A percentile compares a stretch with the other conserved stretches of the same genome.
phyloP scores from a whole-genome alignment of 2,329 filamentous ascomycete genomes.

The Calonectria multiphialidica region DNA sequence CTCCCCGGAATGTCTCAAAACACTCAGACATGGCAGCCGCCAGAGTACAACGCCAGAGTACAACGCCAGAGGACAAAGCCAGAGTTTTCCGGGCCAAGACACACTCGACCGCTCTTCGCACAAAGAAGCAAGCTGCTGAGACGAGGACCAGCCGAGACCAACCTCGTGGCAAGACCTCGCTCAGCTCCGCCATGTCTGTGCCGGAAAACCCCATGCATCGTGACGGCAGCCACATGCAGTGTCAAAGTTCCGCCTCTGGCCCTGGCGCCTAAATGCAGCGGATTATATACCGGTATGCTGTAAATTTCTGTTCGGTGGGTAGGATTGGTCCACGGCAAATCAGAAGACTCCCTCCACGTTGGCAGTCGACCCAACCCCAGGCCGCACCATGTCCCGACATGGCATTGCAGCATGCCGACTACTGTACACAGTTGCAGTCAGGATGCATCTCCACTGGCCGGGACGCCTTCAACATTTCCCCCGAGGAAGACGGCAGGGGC shows the following conservation, averaged over 20 bases:
- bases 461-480: constrained; percentile 9
- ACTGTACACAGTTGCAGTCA: not conserved
- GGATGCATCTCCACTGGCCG: constrained; percentile 1
- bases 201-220: constrained; percentile 28
- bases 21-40: not conserved
- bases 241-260: constrained; percentile 28
- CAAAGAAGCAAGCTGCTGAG: not conserved
- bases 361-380: not conserved
- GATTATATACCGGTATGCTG: not conserved
- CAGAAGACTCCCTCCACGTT: constrained; percentile 4
- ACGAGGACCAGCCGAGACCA: not conserved
- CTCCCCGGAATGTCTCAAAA: not conserved
- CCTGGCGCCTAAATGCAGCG: constrained; percentile 3
- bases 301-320: constrained; percentile 8
- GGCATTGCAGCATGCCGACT: constrained; percentile 18
- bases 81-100: not conserved
- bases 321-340: constrained; percentile 31
- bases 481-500: constrained; percentile 12
- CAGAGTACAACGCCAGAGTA: not conserved
- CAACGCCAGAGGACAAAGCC: not conserved
- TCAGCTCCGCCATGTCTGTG: constrained; percentile 24
- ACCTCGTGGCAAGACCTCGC: constrained; percentile 1
- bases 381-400: constrained; percentile 18
- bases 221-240: constrained; percentile 33
- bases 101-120: not conserved